phyloP scores from a whole-genome alignment of 306 rosid genomes.

The Hippophae tibetana region DNA sequence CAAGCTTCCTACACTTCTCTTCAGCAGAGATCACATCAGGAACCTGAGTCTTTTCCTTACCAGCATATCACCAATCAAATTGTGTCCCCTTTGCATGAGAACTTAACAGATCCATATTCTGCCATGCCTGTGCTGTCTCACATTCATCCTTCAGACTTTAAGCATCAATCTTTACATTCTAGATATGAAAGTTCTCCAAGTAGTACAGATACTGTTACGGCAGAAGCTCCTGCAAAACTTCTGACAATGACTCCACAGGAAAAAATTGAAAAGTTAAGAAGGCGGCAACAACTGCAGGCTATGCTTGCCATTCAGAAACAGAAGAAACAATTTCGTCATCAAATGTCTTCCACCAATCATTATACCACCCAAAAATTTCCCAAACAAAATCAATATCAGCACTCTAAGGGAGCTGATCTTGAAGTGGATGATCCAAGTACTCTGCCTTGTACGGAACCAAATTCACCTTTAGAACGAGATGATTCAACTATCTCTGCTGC shows the following conservation, averaged over 20 bases:
- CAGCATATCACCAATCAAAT: constrained; percentile 46
- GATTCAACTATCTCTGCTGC: constrained; percentile 58
- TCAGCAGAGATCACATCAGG: constrained; percentile 47
- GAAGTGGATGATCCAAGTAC: constrained; percentile 41
- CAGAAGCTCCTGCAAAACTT: constrained; percentile 33
- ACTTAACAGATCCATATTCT: constrained; percentile 45
- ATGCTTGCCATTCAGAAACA: constrained; percentile 91
- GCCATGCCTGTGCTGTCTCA: constrained; percentile 50
- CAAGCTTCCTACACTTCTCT: constrained; percentile 49
- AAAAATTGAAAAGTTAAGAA: constrained; percentile 84
- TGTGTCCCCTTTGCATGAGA: constrained; percentile 33
- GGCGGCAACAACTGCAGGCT: constrained; percentile 93
- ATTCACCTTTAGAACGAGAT: constrained; percentile 51
- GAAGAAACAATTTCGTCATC: constrained; percentile 56
- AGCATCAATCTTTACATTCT: constrained; percentile 36
- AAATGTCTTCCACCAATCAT: constrained; percentile 35
- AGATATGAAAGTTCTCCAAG: constrained; percentile 38
- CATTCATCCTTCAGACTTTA: constrained; percentile 37
- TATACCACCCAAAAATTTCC: constrained; percentile 29
- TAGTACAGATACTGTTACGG: constrained; percentile 25
- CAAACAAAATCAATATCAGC: constrained; percentile 42
- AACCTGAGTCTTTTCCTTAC: constrained; percentile 37
- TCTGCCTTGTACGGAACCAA: constrained; percentile 39
- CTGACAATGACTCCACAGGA: constrained; percentile 87
- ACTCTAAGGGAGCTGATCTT: constrained; percentile 38